A percentile compares a stretch with the other conserved stretches of the same genome.
phyloP scores from a whole-genome alignment of 306 rosid genomes.

The Canavalia gladiata region DNA sequence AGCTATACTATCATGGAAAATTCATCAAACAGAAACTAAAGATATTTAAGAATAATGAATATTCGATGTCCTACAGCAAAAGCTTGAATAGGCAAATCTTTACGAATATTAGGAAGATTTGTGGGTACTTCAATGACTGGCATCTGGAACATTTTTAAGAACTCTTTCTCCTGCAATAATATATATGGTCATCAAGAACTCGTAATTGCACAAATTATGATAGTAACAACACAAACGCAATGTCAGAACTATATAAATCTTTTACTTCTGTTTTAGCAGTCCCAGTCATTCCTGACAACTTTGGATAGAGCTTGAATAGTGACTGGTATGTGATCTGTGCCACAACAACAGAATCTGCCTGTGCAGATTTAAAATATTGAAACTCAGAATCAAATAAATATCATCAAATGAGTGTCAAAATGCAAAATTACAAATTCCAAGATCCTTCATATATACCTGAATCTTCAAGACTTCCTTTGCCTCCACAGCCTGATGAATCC shows the following conservation, averaged over 20 bases:
- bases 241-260: constrained; percentile 43
- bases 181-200: constrained; percentile 43
- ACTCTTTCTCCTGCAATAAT: constrained; percentile 91
- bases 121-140: constrained; percentile 99
- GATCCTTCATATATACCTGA: constrained; percentile 66
- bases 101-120: constrained; percentile 88
- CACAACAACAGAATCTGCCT: constrained; percentile 98
- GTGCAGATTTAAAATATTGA: constrained; percentile 49
- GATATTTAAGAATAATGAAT: constrained; percentile 39
- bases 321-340: constrained; percentile 99
- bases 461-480: constrained; percentile 97
- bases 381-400: constrained; percentile 49
- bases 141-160: constrained; percentile 88
- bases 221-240: constrained; percentile 45
- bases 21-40: not conserved
- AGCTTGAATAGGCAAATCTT: constrained; percentile 96
- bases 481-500: constrained; percentile 99
- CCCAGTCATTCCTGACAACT: constrained; percentile 98
- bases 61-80: constrained; percentile 77
- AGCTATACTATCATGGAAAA: constrained; percentile 25
- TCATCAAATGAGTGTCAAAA: constrained; percentile 27
- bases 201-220: constrained; percentile 41
- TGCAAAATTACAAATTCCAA: constrained; percentile 39
- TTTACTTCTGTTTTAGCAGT: constrained; percentile 97
- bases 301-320: constrained; percentile 95